Base-by-base conservation (phyloP, 805 yeast genomes). In the Grigorovia humatica region DNA sequence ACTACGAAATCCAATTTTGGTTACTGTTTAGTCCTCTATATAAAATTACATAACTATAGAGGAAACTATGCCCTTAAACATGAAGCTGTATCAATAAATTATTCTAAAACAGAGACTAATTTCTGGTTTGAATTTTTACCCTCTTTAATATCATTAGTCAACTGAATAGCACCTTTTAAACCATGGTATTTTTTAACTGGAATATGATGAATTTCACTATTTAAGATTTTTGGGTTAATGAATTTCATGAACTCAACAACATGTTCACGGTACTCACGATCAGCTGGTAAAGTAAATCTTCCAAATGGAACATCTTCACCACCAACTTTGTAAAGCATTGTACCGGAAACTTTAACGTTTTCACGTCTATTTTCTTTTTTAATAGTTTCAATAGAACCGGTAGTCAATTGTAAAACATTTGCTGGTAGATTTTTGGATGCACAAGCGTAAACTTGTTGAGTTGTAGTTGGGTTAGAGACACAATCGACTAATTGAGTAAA, bases 241-340 rank as follows among this genome's bases (percentile, higher is more conserved):
- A 44, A 61, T 53, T 52, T 48, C 43, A 70, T 64, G 54, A 62
- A 67, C 54, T 52, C 56, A 38, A 49, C 54, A 46, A 55, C 60
- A 57, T 48, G 61, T 43, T 46, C 48, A 48, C 55, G 59, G 47
- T 55, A 58, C 18, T 46, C 60, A 55, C 52, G 57, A 35, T 48
- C 53, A 20, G 57, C 62, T 42, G 58, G 63, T 17, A 59, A 51
- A 46, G 19, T 47, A 9, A 45, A 2, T 13, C 57, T 59, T 12
- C 57, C 63, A 35, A 72, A 63, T 20, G 59, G 46, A 30, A 64
- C 55, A 12, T 62, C 65, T 17, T 61, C 60, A 50, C 76, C 76
- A 35, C 55, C 53, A 11, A 66, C 69, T 9, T 64, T 50, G 49
- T 74, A 75, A 8, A 70, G 70, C 38, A 73, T 51, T 1, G 76